Percentiles rank a stretch among this genome's conserved stretches.
These are phyloP conservation scores for Leccinum obscurum DNA, from an alignment of 768 basidiomycete genomes.

Conservation along the genomic window DNA sequence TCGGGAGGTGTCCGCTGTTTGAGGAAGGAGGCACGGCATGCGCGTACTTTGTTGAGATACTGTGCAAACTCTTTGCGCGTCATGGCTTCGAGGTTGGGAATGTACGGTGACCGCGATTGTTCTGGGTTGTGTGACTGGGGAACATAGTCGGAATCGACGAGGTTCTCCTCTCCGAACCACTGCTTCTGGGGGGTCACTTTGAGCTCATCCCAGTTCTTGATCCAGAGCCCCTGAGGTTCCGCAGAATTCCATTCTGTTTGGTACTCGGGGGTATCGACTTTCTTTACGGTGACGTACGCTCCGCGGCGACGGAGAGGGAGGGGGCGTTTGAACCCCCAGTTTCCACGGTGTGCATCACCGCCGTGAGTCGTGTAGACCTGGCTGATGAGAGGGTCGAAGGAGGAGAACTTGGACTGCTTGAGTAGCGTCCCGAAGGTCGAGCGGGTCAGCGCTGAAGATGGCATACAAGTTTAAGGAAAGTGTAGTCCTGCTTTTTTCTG, in stretches of 20 bases:
- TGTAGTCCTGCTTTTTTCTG: neutral
- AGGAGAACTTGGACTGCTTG: constrained; percentile 78
- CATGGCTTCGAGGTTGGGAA: constrained; percentile 64
- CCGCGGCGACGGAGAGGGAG: constrained; percentile 64
- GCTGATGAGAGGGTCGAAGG: constrained; percentile 72
- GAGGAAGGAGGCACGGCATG: constrained; percentile 60
- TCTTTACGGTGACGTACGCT: constrained; percentile 62
- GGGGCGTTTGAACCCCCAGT: constrained; percentile 87
- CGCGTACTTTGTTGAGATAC: constrained; percentile 61
- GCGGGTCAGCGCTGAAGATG: constrained; percentile 38
- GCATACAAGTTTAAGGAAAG: constrained; percentile 1
- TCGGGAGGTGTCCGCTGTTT: constrained; percentile 22
- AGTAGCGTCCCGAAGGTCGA: constrained; percentile 78
- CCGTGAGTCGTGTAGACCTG: constrained; percentile 76
- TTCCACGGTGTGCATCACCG: constrained; percentile 70
- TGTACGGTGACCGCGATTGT: constrained; percentile 30
- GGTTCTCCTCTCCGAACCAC: constrained; percentile 17
- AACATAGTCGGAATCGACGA: constrained; percentile 29
- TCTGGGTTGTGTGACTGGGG: constrained; percentile 17
- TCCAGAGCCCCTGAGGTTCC: constrained; percentile 64
- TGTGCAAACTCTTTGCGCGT: constrained; percentile 51
- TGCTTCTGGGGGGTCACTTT: constrained; percentile 18
- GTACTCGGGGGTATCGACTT: constrained; percentile 70
- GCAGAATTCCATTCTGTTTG: constrained; percentile 78
- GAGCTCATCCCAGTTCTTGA: constrained; percentile 67